phyloP scores from a whole-genome alignment of 352 stramenopile species.

The Thraustochytrium sp. region DNA sequence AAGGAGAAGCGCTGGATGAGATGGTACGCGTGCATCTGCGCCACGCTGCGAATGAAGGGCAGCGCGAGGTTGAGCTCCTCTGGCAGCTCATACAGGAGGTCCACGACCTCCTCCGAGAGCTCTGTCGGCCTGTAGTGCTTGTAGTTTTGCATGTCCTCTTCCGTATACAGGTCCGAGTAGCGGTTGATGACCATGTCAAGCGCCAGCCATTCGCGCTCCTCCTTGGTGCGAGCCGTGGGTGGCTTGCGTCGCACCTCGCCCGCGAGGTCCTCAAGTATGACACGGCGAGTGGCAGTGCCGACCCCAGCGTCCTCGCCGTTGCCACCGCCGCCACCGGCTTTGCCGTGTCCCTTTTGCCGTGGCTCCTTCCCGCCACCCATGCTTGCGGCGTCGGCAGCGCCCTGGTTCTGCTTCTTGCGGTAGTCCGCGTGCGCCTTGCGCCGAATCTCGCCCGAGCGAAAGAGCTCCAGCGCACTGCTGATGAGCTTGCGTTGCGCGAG shows the following conservation, averaged over 20 bases:
- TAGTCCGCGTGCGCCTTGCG: neutral
- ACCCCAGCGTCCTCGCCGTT: neutral
- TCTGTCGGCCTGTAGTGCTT: neutral
- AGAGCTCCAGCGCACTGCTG: neutral
- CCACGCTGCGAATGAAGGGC: neutral
- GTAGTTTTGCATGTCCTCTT: neutral
- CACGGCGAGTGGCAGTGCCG: neutral
- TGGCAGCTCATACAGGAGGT: conserved; percentile 11
- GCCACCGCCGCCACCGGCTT: neutral
- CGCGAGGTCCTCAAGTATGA: neutral
- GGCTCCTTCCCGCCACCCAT: neutral
- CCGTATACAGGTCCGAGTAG: neutral
- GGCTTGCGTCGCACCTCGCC: neutral
- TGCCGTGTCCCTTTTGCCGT: neutral
- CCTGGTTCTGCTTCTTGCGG: neutral
- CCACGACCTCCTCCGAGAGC: conserved; percentile 6
- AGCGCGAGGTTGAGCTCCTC: conserved; percentile 23
- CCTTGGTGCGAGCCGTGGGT: neutral
- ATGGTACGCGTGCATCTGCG: neutral
- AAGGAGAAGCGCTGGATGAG: conserved; percentile 25
- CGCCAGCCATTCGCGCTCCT: conserved; percentile 40
- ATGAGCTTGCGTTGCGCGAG: conserved; percentile 22
- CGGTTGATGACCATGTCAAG: conserved; percentile 18
- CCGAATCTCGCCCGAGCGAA: conserved; percentile 1
- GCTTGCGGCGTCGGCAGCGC: no score